phyloP scores from a whole-genome alignment of 768 basidiomycete species.

The Cantharellus anzutake region DNA sequence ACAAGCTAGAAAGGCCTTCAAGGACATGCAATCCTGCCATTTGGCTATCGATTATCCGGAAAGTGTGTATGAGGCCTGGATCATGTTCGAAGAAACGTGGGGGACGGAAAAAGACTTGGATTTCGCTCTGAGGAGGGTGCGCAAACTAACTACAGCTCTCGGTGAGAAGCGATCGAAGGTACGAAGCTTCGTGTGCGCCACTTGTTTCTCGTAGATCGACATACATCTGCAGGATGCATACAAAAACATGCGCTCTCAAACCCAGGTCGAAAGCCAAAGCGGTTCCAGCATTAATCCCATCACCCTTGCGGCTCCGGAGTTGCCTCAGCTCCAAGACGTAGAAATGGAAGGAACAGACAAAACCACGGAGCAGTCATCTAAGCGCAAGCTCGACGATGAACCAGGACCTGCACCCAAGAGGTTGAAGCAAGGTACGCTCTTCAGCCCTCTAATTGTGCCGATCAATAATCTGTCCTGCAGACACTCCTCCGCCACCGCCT shows the following conservation, averaged over 20 bases:
- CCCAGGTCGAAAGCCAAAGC: background rate
- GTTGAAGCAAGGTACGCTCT: background rate
- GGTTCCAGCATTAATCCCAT: background rate
- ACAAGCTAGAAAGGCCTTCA: slow-evolving; percentile 43
- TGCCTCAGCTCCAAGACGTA: background rate
- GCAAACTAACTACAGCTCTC: slow-evolving; percentile 36
- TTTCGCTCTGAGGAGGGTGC: slow-evolving; percentile 31
- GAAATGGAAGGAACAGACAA: background rate
- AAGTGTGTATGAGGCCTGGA: slow-evolving; percentile 79
- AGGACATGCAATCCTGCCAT: slow-evolving; percentile 29
- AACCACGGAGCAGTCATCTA: background rate
- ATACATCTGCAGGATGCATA: background rate
- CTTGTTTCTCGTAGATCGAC: background rate
- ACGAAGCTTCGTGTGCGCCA: background rate
- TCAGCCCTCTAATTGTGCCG: background rate
- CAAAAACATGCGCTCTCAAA: background rate
- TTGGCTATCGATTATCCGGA: slow-evolving; percentile 91
- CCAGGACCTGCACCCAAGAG: background rate
- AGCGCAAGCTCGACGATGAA: background rate
- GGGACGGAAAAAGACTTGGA: slow-evolving; percentile 55
- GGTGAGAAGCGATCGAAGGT: slow-evolving; percentile 7
- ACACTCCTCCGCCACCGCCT: background rate
- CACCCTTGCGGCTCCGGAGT: too few species aligned
- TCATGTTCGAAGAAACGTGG: slow-evolving; percentile 68
- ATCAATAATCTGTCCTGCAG: background rate